phyloP scores from a whole-genome alignment of 208 protist genomes.

The Baffinella frigidus region DNA sequence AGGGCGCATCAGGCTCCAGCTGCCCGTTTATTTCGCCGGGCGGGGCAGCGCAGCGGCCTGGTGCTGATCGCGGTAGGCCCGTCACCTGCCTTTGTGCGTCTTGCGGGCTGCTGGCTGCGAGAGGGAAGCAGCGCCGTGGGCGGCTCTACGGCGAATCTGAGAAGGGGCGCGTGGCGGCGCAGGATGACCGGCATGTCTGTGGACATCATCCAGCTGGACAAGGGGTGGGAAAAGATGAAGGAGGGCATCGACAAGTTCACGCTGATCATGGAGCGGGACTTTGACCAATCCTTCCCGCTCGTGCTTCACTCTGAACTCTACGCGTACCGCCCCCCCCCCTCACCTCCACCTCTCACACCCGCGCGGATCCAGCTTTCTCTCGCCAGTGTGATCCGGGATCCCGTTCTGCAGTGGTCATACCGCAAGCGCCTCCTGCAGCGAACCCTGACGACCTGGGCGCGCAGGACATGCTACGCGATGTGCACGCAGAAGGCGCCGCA shows the following conservation, averaged over 20 bases:
- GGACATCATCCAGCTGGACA: constrained; percentile 31
- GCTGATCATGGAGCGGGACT: constrained; percentile 48
- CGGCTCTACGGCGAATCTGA: too few species aligned
- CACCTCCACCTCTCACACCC: neutral
- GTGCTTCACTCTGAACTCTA: constrained; percentile 47
- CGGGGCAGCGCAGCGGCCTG: too few species aligned
- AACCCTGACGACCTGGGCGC: neutral
- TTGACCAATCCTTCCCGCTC: constrained; percentile 43
- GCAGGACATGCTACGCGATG: constrained; percentile 60
- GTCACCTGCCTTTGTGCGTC: too few species aligned
- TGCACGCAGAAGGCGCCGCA: constrained; percentile 58
- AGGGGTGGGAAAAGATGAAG: constrained; percentile 54
- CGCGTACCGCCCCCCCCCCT: neutral
- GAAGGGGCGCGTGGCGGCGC: too few species aligned
- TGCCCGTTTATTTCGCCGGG: too few species aligned
- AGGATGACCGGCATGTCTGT: too few species aligned
- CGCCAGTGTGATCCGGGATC: neutral
- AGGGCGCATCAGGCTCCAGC: too few species aligned
- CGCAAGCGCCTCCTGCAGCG: too few species aligned
- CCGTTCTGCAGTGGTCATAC: too few species aligned
- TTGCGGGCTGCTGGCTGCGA: too few species aligned
- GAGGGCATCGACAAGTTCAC: constrained; percentile 53
- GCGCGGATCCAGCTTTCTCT: neutral
- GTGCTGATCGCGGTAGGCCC: too few species aligned
- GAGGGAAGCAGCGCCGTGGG: too few species aligned